A percentile compares a stretch with the other conserved stretches of the same genome.
phyloP scores from a whole-genome alignment of 2,329 filamentous ascomycete species.

The Tolypocladium nubicola region DNA sequence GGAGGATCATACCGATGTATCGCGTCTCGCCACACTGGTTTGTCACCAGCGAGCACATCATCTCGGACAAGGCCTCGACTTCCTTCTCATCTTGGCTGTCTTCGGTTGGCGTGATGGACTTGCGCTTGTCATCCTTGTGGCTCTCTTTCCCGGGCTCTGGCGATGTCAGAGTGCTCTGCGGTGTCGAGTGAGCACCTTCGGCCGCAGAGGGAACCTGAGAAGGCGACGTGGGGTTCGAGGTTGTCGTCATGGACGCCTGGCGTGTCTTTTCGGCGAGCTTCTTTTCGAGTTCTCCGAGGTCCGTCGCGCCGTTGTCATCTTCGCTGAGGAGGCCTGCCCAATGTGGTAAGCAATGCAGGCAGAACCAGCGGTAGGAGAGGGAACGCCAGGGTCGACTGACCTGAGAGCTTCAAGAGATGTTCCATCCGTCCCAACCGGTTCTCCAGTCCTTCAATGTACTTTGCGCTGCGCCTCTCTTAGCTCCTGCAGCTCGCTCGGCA shows the following conservation, averaged over 20 bases:
- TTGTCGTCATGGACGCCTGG: constrained; percentile 32
- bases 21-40: constrained; percentile 90
- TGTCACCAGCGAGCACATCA: constrained; percentile 97
- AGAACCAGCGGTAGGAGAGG: background rate
- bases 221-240: constrained; percentile 41
- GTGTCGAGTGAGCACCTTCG: constrained; percentile 33
- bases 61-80: constrained; percentile 83
- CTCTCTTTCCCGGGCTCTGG: constrained; percentile 30
- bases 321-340: constrained; percentile 62
- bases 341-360: background rate
- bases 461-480: constrained; percentile 51
- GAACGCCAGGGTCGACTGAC: constrained; percentile 22
- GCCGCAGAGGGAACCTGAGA: constrained; percentile 33
- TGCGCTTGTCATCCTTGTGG: constrained; percentile 21
- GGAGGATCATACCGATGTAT: constrained; percentile 64
- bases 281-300: constrained; percentile 81
- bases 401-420: constrained; percentile 75
- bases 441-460: constrained; percentile 95
- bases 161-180: constrained; percentile 44
- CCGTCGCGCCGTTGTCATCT: constrained; percentile 75
- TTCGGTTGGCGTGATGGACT: constrained; percentile 27
- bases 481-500: background rate
- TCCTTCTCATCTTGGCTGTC: constrained; percentile 48
- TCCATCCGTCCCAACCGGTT: constrained; percentile 96
- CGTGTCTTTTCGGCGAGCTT: constrained; percentile 51